Evolutionary conservation across 1,139 yeast species (phyloP), one percentile per base, ranked within the genome.

Genomic region (Arxiozyma telluris): DNA sequence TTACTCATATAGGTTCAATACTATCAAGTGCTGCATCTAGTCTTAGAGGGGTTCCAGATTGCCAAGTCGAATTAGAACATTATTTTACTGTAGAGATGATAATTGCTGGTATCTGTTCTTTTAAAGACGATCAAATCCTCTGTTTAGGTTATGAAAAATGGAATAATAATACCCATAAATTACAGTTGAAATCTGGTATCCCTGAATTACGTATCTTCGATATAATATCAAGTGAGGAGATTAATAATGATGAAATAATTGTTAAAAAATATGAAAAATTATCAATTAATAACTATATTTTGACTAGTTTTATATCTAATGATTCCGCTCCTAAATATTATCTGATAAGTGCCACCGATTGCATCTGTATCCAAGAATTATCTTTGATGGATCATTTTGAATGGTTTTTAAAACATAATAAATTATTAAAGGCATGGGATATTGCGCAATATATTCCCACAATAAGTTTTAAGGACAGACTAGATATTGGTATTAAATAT

Each of bases 221-320:
- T 64, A 74, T 84, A 4, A 65, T 74, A 1, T 79, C 82, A 11
- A 90, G 94, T 6, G 86, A 81, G 55, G 95, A 88, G 53, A 77
- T 80, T n/a, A 84, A 87, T 56, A 91, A 85, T 44, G 97, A 93
- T 68, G 96, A 86, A 64, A 76, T 93, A 9, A 82, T 87, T 0
- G 71, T 90, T 55, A 79, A 77, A 52, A 79, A 81, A 49, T 79
- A 75, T 50, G 77, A 80, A 45, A 75, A 77, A 27, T 71, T 89
- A 41, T 93, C 96, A 0, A 74, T 87, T 30, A 91, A 91, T 67
- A 98, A 93, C 65, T 87, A 85, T 63, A 82, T 80, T 57, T 69
- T 91, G 50, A 79, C 82, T 0, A 78, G 77, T 50, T 77, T 77
- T 64, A 72, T 76, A 20, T 70, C 71, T 8, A 61, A 58, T 20